Base-by-base conservation (phyloP, 345 rosid genomes). In the Salix caprea region DNA sequence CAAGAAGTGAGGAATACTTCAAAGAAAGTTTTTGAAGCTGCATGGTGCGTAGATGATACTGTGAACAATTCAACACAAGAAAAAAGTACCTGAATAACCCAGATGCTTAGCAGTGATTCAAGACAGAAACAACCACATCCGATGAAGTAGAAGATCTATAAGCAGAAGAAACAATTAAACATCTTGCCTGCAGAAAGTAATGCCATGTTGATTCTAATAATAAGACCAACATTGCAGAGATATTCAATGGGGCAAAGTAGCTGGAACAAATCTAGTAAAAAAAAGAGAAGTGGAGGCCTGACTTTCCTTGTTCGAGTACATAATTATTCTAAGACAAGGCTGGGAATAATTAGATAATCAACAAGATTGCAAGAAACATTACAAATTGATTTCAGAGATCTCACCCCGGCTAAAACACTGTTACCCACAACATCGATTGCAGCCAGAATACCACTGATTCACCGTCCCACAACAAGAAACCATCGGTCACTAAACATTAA, bases 51-150 rank as follows among this genome's bases (percentile, higher is more conserved):
- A 37, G 15, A 46, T 69, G 62, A 11, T 30, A 30, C 12, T n/a
- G 66, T 39, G 39, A 42, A 36, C 75, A 37, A 7, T 56, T 56
- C 67, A 11, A 18, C 28, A 10, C 6, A 6, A 5, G 24, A 48
- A 32, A 36, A 14, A 13, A 2, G 10, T 68, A 82, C 84, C 84
- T 82, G 84, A 46, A 82, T 23, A 75, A 82, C 84, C 84, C 84
- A 82, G 32, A 82, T 65, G 74, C 81, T 78, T 61, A 82, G 65
- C 34, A 77, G n/a, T 48, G 70, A 44, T 56, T 82, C 84, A 0
- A 82, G 23, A 64, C 79, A 77, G 81, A 82, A 82, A 11, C 78
- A 67, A 62, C 84, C 84, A 36, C 74, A 78, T n/a, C 84, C 84
- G 6, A 82, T 15, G 50, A 82, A 78, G 76, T 82, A 82, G 78